phyloP scores from a whole-genome alignment of 257 asterid species.

The Marsdenia floribunda region DNA sequence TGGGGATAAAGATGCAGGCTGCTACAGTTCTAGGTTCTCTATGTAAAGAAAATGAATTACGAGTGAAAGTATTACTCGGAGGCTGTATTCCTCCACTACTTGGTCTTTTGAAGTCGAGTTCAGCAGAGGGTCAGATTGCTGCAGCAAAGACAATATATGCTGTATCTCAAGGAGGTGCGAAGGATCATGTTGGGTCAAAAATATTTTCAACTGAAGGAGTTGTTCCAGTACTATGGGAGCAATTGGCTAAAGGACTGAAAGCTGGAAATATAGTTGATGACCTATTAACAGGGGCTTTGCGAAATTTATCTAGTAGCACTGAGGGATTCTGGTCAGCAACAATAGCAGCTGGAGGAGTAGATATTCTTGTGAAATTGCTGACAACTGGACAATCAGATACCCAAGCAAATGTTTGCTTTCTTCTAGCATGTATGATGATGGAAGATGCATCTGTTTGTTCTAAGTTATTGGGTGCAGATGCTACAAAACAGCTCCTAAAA shows the following conservation, averaged over 20 bases:
- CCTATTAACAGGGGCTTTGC: slow-evolving; percentile 77
- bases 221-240: slow-evolving; percentile 92
- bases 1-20: slow-evolving; percentile 84
- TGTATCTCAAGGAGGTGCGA: slow-evolving; percentile 92
- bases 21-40: slow-evolving; percentile 88
- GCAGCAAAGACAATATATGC: slow-evolving; percentile 94
- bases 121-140: slow-evolving; percentile 86
- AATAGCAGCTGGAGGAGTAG: slow-evolving; percentile 81
- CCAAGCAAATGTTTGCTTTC: slow-evolving; percentile 96
- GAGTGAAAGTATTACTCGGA: slow-evolving; percentile 91
- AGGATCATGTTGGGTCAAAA: slow-evolving; percentile 96
- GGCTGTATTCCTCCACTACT: slow-evolving; percentile 98
- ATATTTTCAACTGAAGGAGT: slow-evolving; percentile 98
- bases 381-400: slow-evolving; percentile 76
- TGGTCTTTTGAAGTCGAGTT: slow-evolving; percentile 91
- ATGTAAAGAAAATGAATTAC: slow-evolving; percentile 90
- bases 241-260: slow-evolving; percentile 77
- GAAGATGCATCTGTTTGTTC: slow-evolving; percentile 89
- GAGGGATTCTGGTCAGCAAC: slow-evolving; percentile 96
- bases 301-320: slow-evolving; percentile 86
- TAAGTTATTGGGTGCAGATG: slow-evolving; percentile 67
- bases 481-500: slow-evolving; percentile 78
- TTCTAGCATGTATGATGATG: slow-evolving; percentile 94
- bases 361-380: slow-evolving; percentile 77
- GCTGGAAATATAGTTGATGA: slow-evolving; percentile 85